phyloP scores from a whole-genome alignment of 306 rosid species.

The Cucurbita pepo region DNA sequence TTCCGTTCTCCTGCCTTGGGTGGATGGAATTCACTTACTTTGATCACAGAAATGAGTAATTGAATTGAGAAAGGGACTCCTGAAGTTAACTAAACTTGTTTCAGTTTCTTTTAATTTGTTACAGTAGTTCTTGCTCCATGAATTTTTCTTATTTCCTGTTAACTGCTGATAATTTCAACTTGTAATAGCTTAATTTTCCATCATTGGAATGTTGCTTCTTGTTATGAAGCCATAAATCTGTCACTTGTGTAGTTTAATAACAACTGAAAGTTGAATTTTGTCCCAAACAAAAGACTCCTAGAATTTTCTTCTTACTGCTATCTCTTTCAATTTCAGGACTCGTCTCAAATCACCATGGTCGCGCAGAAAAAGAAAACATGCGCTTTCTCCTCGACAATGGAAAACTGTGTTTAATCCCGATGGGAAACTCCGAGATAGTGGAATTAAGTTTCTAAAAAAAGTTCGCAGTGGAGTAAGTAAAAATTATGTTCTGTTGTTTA shows the following conservation, averaged over 20 bases:
- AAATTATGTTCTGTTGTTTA: not conserved
- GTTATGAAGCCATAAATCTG: not conserved
- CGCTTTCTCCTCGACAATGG: constrained; percentile 74
- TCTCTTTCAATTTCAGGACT: constrained; percentile 28
- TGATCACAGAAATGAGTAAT: not conserved
- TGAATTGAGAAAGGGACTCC: not conserved
- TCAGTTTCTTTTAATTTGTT: not conserved
- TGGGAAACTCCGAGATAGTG: constrained; percentile 75
- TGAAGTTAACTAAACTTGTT: not conserved
- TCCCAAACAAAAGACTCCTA: not conserved
- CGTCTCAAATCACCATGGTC: constrained; percentile 99
- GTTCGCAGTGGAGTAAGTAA: constrained; percentile 96
- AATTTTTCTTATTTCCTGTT: not conserved
- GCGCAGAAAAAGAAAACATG: constrained; percentile 79
- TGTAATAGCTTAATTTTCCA: not conserved
- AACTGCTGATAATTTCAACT: not conserved
- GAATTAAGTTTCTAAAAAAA: constrained; percentile 82
- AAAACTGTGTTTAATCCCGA: constrained; percentile 54
- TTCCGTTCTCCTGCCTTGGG: not conserved
- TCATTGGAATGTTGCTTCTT: not conserved
- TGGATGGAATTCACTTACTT: not conserved
- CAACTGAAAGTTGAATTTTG: constrained; percentile 8
- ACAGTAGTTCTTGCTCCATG: not conserved
- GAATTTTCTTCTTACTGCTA: not conserved
- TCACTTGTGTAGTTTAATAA: constrained; percentile 3